These are phyloP conservation scores for Blastobotrys petasosporus DNA, from an alignment of 1,139 yeast species.

Conservation along the genomic window DNA sequence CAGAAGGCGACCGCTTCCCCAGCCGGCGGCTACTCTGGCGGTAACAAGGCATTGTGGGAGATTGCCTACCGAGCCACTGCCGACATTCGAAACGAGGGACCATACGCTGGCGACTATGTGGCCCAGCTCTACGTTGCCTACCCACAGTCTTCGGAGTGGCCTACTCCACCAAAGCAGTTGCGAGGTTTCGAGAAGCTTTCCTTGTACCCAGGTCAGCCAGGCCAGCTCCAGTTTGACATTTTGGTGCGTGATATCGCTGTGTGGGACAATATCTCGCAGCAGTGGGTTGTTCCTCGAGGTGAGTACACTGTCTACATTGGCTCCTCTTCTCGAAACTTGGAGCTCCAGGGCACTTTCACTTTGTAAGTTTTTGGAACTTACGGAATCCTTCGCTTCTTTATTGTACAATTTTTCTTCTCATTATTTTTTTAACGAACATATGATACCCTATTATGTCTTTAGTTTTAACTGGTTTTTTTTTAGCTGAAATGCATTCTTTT, in stretches of 20 bases:
- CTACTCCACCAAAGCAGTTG: constrained; percentile 47
- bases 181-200: constrained; percentile 57
- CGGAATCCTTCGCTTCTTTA: too few species aligned
- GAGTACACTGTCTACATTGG: constrained; percentile 50
- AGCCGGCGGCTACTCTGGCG: constrained; percentile 58
- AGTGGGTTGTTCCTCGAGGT: constrained; percentile 59
- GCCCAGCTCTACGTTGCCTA: constrained; percentile 54
- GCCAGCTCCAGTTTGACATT: constrained; percentile 42
- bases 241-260: constrained; percentile 51
- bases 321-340: constrained; percentile 48
- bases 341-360: constrained; percentile 37
- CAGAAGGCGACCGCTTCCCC: constrained; percentile 37
- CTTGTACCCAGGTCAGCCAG: constrained; percentile 41
- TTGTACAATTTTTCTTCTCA: too few species aligned
- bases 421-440: too few species aligned
- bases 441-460: too few species aligned
- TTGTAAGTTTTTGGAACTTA: neutral
- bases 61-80: constrained; percentile 45
- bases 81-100: constrained; percentile 47
- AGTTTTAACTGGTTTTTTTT: too few species aligned
- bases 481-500: too few species aligned
- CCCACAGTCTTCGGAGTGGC: constrained; percentile 39
- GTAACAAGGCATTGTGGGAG: constrained; percentile 43
- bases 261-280: constrained; percentile 55
- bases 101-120: constrained; percentile 46